Evolutionary conservation across 2,329 filamentous ascomycete genomes (phyloP), one percentile per base, ranked within the genome.

Genomic region (Dryadomyces quercus-mongolicae): DNA sequence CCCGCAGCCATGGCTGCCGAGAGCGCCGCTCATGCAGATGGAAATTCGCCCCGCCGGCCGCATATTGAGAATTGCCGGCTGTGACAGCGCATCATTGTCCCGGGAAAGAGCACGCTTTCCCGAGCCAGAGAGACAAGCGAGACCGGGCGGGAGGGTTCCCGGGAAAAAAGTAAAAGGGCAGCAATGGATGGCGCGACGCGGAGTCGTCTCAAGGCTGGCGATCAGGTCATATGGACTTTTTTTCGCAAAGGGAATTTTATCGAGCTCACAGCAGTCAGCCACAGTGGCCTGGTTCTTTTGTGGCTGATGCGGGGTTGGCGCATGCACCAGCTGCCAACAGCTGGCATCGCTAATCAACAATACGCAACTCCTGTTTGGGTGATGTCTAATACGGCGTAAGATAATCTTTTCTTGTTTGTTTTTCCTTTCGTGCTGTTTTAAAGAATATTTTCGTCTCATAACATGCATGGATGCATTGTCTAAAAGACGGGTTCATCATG

Each of bases 21-120:
- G 12, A 18, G 18, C 16, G 16, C 18, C 36, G 20, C 49, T 43
- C 21, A 55, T 46, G 54, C 45, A 45, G 36, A 55, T 18, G n/a
- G 44, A 31, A 21, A 55, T 13, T 52, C 50, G 54, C 45, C 36
- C 40, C 20, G 54, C 49, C 36, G 50, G 49, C 50, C 54, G 54
- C 54, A 55, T 55, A 16, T 20, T n/a, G 50, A 52, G 21, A 45
- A 20, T 40, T 34, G 45, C 36, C 49, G 42, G 50, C 54, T 22
- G 25, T 36, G 31, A 34, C 45, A n/a, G 16, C 54, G 40, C 50
- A 16, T 25, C 45, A 22, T 49, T 20, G 44, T 52, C 34, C n/a
- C 25, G n/a, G 22, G 18, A 22, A 25, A n/a, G 31, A 49, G 21
- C 12, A 3, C 8, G 8, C 43, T 45, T 45, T 45, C 43, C 43